A percentile compares a stretch with the other conserved stretches of the same genome.
Conservation (phyloP, 176 grass and related monocot species). For the Ensete glaucum region DNA sequence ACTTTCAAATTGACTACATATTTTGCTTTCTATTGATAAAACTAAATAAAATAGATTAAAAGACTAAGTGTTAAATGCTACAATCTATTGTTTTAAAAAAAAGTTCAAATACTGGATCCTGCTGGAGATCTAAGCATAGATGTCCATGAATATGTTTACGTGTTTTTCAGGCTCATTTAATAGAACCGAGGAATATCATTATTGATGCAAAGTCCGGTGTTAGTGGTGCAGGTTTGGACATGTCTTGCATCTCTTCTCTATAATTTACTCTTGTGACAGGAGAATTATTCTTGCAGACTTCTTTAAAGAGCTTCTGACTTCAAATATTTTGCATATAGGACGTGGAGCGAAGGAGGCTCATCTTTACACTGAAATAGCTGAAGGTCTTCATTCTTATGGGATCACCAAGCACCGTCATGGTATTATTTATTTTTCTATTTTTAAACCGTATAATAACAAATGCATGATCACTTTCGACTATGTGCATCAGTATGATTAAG, state of each 20-base stretch:
- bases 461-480: background rate
- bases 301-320: background rate
- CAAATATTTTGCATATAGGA: conserved; percentile 34
- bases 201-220: conserved; percentile 98
- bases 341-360: conserved; percentile 98
- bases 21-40: background rate
- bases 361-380: conserved; percentile 95
- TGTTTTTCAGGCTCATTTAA: conserved; percentile 48
- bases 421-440: conserved; percentile 10
- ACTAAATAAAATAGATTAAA: background rate
- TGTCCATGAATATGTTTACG: background rate
- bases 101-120: background rate
- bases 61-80: background rate
- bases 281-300: background rate
- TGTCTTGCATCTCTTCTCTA: background rate
- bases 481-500: background rate
- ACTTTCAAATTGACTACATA: background rate
- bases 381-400: conserved; percentile 93
- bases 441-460: too few species aligned
- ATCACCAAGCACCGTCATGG: conserved; percentile 86
- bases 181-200: conserved; percentile 80
- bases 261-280: background rate
- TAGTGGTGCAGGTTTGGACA: conserved; percentile 69
- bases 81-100: background rate
- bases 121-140: background rate